A percentile compares a stretch with the other conserved stretches of the same genome.
Conservation (phyloP, 2,329 filamentous ascomycete genomes). For the Diplodia scrobiculata region DNA sequence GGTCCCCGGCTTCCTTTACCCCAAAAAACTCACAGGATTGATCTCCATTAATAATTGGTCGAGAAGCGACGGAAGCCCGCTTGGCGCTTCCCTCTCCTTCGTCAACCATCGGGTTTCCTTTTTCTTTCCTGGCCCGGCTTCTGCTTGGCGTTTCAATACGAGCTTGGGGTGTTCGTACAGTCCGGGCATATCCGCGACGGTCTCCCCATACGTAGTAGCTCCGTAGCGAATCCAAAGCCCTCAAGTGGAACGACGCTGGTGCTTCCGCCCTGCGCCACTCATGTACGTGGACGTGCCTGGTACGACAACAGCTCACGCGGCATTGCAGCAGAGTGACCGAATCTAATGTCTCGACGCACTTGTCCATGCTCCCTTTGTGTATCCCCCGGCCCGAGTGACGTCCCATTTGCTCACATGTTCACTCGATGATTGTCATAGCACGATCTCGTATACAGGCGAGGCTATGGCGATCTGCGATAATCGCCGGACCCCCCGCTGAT, state of each 20-base stretch:
- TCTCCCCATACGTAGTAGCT: not conserved
- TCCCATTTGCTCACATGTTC: not conserved
- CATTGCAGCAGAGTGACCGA: not conserved
- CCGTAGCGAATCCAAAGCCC: not conserved
- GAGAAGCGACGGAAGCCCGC: not conserved
- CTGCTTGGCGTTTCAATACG: slow-evolving; percentile 13
- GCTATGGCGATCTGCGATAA: slow-evolving; percentile 3
- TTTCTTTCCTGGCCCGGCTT: not conserved
- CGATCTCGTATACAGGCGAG: not conserved
- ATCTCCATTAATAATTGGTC: not conserved
- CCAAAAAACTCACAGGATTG: not conserved
- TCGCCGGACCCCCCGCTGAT: not conserved
- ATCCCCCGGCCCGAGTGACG: not conserved
- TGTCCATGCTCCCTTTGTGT: not conserved
- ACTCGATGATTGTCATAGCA: not conserved
- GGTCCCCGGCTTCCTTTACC: not conserved
- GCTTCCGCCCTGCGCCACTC: not conserved
- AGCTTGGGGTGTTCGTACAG: not conserved
- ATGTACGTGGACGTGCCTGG: not conserved
- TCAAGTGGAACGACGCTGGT: not conserved
- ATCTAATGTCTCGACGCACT: not conserved
- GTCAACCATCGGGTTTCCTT: slow-evolving; percentile 1
- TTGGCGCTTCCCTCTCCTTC: not conserved
- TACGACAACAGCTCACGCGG: not conserved
- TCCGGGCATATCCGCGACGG: not conserved